Conservation (phyloP, 2,329 filamentous ascomycete species). For the Phyllosticta citribraziliensis region DNA sequence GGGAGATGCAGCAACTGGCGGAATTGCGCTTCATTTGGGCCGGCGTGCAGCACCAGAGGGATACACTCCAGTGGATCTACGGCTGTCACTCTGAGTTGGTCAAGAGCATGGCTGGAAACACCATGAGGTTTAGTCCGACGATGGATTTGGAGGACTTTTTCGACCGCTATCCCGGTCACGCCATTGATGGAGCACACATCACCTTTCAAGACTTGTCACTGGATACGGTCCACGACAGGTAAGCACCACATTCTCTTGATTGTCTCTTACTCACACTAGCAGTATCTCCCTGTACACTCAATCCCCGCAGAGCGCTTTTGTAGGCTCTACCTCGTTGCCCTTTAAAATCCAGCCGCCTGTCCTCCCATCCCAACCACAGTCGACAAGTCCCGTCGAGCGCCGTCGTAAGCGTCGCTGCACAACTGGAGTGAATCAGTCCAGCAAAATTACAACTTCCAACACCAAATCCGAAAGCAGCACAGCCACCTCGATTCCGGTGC, state of each 20-base stretch:
- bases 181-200: slow-evolving; percentile 66
- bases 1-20: slow-evolving; percentile 69
- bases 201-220: slow-evolving; percentile 57
- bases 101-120: slow-evolving; percentile 56
- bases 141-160: slow-evolving; percentile 86
- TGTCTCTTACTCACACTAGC: slow-evolving; percentile 1
- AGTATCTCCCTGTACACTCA: slow-evolving; percentile 7
- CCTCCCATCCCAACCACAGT: slow-evolving; percentile 17
- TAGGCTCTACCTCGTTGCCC: slow-evolving; percentile 1
- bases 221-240: slow-evolving; percentile 51
- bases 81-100: slow-evolving; percentile 73
- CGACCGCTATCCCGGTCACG: slow-evolving; percentile 63
- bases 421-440: slow-evolving; percentile 15
- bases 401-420: slow-evolving; percentile 25
- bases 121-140: slow-evolving; percentile 64
- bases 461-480: slow-evolving; percentile 17
- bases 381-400: slow-evolving; percentile 7
- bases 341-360: slow-evolving; percentile 15
- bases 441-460: slow-evolving; percentile 13
- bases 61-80: slow-evolving; percentile 68
- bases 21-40: slow-evolving; percentile 69
- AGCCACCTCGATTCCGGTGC: slow-evolving; percentile 14
- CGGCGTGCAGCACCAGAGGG: slow-evolving; percentile 68
- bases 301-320: slow-evolving; percentile 6
- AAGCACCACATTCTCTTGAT: slow-evolving; percentile 15